Conservation (phyloP, 2,329 filamentous ascomycete species). For the Colletotrichum trifolii region DNA sequence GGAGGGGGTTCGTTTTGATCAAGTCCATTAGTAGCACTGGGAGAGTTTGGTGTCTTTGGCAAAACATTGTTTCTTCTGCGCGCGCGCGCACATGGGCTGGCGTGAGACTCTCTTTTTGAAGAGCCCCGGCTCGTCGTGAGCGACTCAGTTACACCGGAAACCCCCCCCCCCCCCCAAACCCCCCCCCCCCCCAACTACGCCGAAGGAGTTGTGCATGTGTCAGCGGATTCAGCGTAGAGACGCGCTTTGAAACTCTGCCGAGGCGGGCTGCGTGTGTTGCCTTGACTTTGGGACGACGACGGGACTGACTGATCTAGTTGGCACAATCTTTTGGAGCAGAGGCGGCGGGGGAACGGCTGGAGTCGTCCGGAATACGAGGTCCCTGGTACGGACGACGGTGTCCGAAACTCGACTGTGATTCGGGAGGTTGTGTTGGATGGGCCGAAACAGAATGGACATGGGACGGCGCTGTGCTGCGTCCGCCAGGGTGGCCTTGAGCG, state of each 20-base stretch:
- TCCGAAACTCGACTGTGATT: background rate
- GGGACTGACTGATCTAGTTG: conserved; percentile 1
- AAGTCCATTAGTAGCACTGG: conserved; percentile 7
- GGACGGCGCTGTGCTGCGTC: no score
- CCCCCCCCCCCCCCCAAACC: conserved; percentile 15
- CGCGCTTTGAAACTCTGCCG: conserved; percentile 8
- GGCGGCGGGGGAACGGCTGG: conserved; percentile 14
- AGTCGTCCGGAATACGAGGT: conserved; percentile 26
- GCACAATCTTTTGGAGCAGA: background rate
- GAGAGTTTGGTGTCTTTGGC: background rate
- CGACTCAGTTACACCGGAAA: background rate
- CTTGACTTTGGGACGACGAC: conserved; percentile 9
- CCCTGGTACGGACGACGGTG: background rate
- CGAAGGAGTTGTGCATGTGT: no score
- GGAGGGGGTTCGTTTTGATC: conserved; percentile 13
- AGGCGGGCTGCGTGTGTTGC: conserved; percentile 10
- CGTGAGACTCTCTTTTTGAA: no score
- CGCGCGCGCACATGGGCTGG: no score
- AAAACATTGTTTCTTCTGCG: background rate
- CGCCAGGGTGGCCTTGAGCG: no score
- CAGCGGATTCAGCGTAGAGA: no score
- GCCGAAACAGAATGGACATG: no score
- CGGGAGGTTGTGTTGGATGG: no score
- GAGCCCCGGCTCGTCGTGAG: no score
- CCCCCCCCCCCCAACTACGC: conserved; percentile 6